Evolutionary conservation across 495 filamentous ascomycete genomes (phyloP).

Genomic region (Trichocladium uniseriatum): DNA sequence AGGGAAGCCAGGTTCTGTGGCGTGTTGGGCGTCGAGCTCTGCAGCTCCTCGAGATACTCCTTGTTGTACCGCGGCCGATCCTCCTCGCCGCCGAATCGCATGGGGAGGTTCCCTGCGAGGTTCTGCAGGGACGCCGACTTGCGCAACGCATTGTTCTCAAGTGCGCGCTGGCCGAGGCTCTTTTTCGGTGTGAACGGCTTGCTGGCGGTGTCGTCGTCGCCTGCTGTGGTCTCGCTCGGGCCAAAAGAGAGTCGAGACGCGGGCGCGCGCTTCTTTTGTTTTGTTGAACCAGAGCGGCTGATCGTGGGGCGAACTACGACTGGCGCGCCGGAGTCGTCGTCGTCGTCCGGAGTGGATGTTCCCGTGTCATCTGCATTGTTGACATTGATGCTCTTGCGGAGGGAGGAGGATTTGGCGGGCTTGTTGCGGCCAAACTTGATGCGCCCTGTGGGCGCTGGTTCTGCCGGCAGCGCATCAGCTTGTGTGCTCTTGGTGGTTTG

Average conservation of each 20-base stretch:
- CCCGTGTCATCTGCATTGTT: constrained; percentile 25
- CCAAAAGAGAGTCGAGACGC: constrained; percentile 70
- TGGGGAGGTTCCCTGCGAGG: constrained; percentile 39
- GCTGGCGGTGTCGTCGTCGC: constrained; percentile 31
- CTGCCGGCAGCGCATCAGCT: constrained; percentile 31
- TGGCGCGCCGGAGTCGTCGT: constrained; percentile 30
- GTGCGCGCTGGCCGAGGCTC: constrained; percentile 55
- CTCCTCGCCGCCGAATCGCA: constrained; percentile 54
- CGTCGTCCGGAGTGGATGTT: constrained; percentile 24
- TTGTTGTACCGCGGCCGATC: constrained; percentile 71
- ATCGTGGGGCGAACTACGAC: constrained; percentile 30
- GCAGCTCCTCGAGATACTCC: constrained; percentile 77
- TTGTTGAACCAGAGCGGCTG: constrained; percentile 31
- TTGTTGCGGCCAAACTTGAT: constrained; percentile 39
- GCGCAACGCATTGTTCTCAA: constrained; percentile 62
- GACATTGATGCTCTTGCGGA: constrained; percentile 42
- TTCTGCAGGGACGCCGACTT: constrained; percentile 23
- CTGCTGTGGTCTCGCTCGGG: constrained; percentile 47
- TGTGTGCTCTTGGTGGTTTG: constrained; percentile 21
- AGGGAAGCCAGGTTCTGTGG: constrained; percentile 47
- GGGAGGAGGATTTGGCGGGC: constrained; percentile 40
- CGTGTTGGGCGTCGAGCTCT: constrained; percentile 69
- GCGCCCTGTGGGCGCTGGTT: constrained; percentile 24
- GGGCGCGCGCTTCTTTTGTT: constrained; percentile 53
- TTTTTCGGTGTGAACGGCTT: constrained; percentile 53